phyloP scores from a whole-genome alignment of 1,139 yeast species.

The Lizanozyma gosingica region DNA sequence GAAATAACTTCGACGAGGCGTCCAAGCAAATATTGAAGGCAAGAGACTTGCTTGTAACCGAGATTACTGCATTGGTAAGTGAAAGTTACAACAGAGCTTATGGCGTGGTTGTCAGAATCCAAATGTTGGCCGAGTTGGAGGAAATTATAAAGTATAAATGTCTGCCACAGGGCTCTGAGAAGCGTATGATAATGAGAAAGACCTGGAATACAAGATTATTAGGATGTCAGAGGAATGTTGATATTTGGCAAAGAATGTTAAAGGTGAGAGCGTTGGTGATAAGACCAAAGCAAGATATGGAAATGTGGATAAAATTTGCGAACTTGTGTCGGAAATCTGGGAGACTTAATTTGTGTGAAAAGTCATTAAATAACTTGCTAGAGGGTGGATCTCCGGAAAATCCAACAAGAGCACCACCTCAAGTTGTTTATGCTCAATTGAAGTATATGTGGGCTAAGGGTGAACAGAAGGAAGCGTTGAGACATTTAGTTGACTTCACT shows the following conservation, averaged over 20 bases:
- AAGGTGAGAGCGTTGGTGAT: constrained; percentile 90
- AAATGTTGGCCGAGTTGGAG: constrained; percentile 93
- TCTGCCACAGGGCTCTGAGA: constrained; percentile 74
- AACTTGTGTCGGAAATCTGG: constrained; percentile 93
- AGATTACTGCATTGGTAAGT: constrained; percentile 87
- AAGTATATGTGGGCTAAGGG: constrained; percentile 98
- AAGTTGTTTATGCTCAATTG: constrained; percentile 92
- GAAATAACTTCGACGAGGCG: constrained; percentile 81
- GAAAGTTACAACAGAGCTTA: constrained; percentile 97
- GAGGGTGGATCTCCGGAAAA: constrained; percentile 53
- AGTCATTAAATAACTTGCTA: constrained; percentile 69
- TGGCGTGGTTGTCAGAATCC: constrained; percentile 92
- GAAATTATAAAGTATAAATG: constrained; percentile 87
- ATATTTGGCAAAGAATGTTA: constrained; percentile 95
- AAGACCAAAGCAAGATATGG: constrained; percentile 94
- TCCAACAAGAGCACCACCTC: constrained; percentile 84
- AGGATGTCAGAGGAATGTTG: constrained; percentile 95
- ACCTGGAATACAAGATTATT: constrained; percentile 91
- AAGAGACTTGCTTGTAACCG: constrained; percentile 83
- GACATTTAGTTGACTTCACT: constrained; percentile 82
- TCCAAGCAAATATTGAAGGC: constrained; percentile 72
- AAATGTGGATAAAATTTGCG: constrained; percentile 97
- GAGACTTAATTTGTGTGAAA: constrained; percentile 84
- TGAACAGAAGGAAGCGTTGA: constrained; percentile 75
- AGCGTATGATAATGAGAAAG: constrained; percentile 67